Evolutionary conservation across 495 filamentous ascomycete genomes (phyloP).

Genomic region (Hyaloscypha finlandica): DNA sequence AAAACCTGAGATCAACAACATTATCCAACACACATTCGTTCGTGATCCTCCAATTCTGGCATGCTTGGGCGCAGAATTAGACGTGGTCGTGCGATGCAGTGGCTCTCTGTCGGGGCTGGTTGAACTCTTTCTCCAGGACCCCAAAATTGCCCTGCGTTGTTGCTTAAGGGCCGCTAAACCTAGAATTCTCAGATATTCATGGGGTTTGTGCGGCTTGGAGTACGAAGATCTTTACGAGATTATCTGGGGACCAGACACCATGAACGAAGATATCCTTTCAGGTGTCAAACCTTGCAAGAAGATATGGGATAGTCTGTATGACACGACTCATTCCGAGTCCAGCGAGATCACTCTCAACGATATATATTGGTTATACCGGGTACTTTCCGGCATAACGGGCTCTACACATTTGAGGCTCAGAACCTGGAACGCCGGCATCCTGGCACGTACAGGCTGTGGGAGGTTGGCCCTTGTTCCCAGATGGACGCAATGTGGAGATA

Average conservation of each 20-base stretch:
- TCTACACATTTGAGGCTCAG: background rate
- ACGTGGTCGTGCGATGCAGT: background rate
- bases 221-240: too few relatives aligned
- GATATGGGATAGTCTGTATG: too few relatives aligned
- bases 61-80: background rate
- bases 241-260: too few relatives aligned
- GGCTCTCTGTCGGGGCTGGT: background rate
- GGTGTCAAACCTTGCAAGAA: too few relatives aligned
- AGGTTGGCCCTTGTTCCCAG: background rate
- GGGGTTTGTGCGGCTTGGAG: too few relatives aligned
- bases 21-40: background rate
- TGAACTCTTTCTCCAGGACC: background rate
- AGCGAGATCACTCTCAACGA: too few relatives aligned
- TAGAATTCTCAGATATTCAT: too few relatives aligned
- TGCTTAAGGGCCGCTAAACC: background rate
- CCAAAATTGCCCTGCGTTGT: background rate
- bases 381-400: too few relatives aligned
- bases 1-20: too few relatives aligned
- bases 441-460: background rate
- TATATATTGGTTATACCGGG: too few relatives aligned
- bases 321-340: too few relatives aligned
- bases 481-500: background rate
- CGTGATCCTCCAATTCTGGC: background rate
- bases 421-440: background rate
- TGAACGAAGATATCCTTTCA: too few relatives aligned